phyloP scores from a whole-genome alignment of 1,139 yeast genomes.

The Eremothecium cymbalariae region DNA sequence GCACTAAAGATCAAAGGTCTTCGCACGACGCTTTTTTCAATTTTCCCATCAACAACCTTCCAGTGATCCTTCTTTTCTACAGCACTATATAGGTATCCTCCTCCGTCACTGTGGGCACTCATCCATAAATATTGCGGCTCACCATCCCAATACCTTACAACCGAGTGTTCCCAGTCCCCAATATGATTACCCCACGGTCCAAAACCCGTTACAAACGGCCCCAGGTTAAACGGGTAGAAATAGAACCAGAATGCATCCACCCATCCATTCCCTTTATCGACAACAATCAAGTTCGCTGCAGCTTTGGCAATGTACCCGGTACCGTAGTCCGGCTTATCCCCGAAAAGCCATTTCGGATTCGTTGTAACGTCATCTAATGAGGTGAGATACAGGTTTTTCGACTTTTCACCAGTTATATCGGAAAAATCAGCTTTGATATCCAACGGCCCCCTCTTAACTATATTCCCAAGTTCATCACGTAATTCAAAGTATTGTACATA shows the following conservation, averaged over 20 bases:
- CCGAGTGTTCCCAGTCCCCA: conserved; percentile 97
- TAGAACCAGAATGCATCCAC: conserved; percentile 92
- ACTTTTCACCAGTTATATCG: conserved; percentile 20
- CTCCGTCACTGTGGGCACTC: conserved; percentile 98
- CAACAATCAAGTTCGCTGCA: conserved; percentile 74
- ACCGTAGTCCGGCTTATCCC: conserved; percentile 56
- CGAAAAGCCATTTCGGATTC: conserved; percentile 80
- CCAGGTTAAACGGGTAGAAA: conserved; percentile 87
- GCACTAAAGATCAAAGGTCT: conserved; percentile 83
- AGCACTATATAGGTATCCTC: conserved; percentile 70
- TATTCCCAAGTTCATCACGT: conserved; percentile 21
- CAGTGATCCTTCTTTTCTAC: conserved; percentile 54
- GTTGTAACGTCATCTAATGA: conserved; percentile 59
- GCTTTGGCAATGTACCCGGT: conserved; percentile 67
- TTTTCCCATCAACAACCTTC: conserved; percentile 22
- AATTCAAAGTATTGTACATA: conserved; percentile 58
- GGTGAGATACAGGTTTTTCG: conserved; percentile 44
- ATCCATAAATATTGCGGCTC: conserved; percentile 90
- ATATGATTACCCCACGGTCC: conserved; percentile 97
- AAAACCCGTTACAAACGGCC: conserved; percentile 94
- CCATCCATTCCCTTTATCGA: conserved; percentile 88
- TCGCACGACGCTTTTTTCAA: conserved; percentile 28
- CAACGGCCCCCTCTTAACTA: conserved; percentile 29
- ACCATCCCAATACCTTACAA: conserved; percentile 77
- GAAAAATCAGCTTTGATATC: conserved; percentile 20